A percentile compares a stretch with the other conserved stretches of the same genome.
Evolutionary conservation across 257 asterid genomes (phyloP).

Genomic region (Oldenlandia corymbosa): DNA sequence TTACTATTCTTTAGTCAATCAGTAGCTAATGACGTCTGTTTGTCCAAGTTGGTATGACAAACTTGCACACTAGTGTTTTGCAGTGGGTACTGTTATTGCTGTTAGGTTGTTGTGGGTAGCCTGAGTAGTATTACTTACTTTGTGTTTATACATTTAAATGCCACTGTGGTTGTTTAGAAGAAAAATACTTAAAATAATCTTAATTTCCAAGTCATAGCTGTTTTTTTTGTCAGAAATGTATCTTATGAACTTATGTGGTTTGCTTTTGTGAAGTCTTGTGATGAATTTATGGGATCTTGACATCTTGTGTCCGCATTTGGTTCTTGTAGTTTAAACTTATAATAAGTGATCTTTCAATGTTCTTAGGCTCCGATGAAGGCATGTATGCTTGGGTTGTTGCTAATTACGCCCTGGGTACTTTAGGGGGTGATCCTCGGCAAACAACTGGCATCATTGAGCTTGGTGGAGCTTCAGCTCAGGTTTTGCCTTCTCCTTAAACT

Average conservation of each 20-base stretch:
- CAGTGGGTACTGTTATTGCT: not conserved
- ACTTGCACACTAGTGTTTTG: not conserved
- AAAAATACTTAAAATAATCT: no score
- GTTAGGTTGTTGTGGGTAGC: not conserved
- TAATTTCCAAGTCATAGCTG: no score
- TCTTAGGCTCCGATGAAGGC: constrained; percentile 94
- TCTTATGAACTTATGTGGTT: not conserved
- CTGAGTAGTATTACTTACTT: not conserved
- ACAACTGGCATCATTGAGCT: constrained; percentile 97
- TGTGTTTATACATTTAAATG: not conserved
- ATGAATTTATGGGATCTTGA: no score
- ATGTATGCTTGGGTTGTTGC: constrained; percentile 97
- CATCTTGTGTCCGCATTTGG: not conserved
- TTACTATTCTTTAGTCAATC: not conserved
- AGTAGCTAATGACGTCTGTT: not conserved
- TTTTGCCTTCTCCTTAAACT: constrained; percentile 24
- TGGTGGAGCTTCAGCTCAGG: constrained; percentile 99
- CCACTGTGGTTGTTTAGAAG: not conserved
- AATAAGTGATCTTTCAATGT: constrained; percentile 5
- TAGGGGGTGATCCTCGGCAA: constrained; percentile 76
- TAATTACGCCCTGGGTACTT: constrained; percentile 90
- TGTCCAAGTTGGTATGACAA: not conserved
- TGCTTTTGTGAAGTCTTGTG: not conserved
- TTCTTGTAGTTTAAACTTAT: constrained; percentile 8
- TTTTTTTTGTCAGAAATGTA: not conserved